phyloP scores from a whole-genome alignment of 805 yeast species.

The Torulaspora maleeae region DNA sequence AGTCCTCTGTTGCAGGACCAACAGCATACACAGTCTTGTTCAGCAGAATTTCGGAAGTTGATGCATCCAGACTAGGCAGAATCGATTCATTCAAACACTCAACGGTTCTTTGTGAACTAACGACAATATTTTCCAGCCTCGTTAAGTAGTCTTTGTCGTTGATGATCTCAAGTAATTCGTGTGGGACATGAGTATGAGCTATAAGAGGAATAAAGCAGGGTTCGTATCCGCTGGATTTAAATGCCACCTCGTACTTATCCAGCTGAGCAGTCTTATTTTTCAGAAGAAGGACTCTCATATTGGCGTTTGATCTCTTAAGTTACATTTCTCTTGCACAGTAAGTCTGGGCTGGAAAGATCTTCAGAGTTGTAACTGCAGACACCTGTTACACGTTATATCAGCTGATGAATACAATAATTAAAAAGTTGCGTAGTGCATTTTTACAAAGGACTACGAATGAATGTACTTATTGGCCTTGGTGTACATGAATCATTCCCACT shows the following conservation, averaged over 20 bases:
- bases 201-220: slow-evolving; percentile 70
- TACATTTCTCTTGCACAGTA: too few relatives aligned
- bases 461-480: not conserved
- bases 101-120: slow-evolving; percentile 90
- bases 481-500: slow-evolving; percentile 72
- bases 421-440: not conserved
- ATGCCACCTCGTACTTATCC: slow-evolving; percentile 57
- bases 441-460: not conserved
- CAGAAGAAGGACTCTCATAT: slow-evolving; percentile 45
- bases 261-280: slow-evolving; percentile 67
- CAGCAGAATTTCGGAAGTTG: slow-evolving; percentile 32
- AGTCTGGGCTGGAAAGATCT: too few relatives aligned
- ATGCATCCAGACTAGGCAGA: slow-evolving; percentile 21
- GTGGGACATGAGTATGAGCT: slow-evolving; percentile 53
- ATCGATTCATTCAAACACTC: slow-evolving; percentile 60
- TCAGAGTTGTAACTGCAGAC: not conserved
- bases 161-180: slow-evolving; percentile 43
- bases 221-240: slow-evolving; percentile 36
- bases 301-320: not conserved
- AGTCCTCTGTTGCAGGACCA: slow-evolving; percentile 79
- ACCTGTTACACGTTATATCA: not conserved
- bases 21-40: slow-evolving; percentile 70
- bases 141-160: slow-evolving; percentile 40
- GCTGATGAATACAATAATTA: not conserved
- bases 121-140: slow-evolving; percentile 51